A percentile compares a stretch with the other conserved stretches of the same genome.
Evolutionary conservation across 495 filamentous ascomycete species (phyloP).

Genomic region (Daldinia vernicosa): DNA sequence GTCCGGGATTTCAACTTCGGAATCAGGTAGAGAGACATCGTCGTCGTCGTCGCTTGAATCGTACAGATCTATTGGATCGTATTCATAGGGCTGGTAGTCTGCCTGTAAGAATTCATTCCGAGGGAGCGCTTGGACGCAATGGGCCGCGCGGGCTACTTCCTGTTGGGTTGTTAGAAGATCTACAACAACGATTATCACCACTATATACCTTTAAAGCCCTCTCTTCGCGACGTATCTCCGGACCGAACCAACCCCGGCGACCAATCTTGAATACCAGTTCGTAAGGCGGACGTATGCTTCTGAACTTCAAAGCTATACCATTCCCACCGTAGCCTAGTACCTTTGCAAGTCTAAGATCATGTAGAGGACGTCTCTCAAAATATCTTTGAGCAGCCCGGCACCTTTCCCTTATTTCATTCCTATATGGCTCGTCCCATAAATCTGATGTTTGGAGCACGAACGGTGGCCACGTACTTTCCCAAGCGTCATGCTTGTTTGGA

Average conservation of each 20-base stretch:
- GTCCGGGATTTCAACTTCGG: neutral
- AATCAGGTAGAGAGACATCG: neutral
- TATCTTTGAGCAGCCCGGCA: neutral
- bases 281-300: neutral
- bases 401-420: neutral
- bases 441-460: neutral
- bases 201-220: conserved; percentile 2
- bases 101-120: neutral
- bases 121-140: conserved; percentile 24
- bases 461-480: neutral
- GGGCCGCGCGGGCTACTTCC: conserved; percentile 21
- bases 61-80: neutral
- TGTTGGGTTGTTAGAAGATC: conserved; percentile 6
- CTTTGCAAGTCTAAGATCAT: neutral
- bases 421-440: neutral
- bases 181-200: neutral
- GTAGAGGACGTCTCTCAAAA: neutral
- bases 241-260: neutral
- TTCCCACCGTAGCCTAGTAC: neutral
- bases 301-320: neutral
- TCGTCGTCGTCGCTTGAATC: conserved; percentile 3
- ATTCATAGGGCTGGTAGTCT: neutral
- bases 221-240: neutral
- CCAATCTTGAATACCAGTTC: neutral
- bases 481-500: neutral